A percentile compares a stretch with the other conserved stretches of the same genome.
Evolutionary conservation across 1,284 basidiomycete species (phyloP).

Genomic region (Meripilus lineatus): DNA sequence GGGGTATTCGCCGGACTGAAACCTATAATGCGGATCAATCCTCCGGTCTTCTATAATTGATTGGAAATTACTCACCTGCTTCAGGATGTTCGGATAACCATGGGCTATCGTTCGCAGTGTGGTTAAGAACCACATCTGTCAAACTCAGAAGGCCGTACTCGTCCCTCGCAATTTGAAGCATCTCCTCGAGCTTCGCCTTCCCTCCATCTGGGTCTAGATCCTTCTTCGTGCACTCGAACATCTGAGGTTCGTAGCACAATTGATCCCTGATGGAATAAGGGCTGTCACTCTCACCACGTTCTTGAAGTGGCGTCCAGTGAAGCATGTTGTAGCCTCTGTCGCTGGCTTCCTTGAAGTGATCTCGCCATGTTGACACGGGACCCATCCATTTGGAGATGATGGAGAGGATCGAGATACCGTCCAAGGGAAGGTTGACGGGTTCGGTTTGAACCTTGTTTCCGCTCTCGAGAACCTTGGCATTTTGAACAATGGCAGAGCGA

Average conservation of each 20-base stretch:
- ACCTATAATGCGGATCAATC: slow-evolving; percentile 40
- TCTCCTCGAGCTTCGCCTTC: slow-evolving; percentile 51
- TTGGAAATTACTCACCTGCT: slow-evolving; percentile 55
- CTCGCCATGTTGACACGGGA: slow-evolving; percentile 67
- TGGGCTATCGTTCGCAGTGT: slow-evolving; percentile 87
- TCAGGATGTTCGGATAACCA: slow-evolving; percentile 95
- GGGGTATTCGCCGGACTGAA: slow-evolving; percentile 88
- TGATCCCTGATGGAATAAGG: slow-evolving; percentile 93
- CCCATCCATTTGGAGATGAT: slow-evolving; percentile 98
- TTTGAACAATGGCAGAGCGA: slow-evolving; percentile 65
- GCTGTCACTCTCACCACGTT: slow-evolving; percentile 81
- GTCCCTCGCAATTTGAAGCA: slow-evolving; percentile 66
- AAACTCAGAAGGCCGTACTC: slow-evolving; percentile 85
- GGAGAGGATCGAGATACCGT: slow-evolving; percentile 83
- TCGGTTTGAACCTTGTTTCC: slow-evolving; percentile 45
- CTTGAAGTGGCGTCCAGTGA: slow-evolving; percentile 91
- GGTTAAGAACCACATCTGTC: slow-evolving; percentile 93
- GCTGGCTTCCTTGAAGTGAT: slow-evolving; percentile 76
- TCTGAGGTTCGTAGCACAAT: slow-evolving; percentile 69
- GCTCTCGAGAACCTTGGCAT: slow-evolving; percentile 44
- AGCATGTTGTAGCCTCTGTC: slow-evolving; percentile 94
- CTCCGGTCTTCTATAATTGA: neutral
- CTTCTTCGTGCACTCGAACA: slow-evolving; percentile 50
- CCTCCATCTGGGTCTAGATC: slow-evolving; percentile 47
- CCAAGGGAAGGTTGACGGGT: slow-evolving; percentile 68